Evolutionary conservation across 305 asterid genomes (phyloP), one percentile per base, ranked within the genome.

Genomic region (Fraxinus platypoda): DNA sequence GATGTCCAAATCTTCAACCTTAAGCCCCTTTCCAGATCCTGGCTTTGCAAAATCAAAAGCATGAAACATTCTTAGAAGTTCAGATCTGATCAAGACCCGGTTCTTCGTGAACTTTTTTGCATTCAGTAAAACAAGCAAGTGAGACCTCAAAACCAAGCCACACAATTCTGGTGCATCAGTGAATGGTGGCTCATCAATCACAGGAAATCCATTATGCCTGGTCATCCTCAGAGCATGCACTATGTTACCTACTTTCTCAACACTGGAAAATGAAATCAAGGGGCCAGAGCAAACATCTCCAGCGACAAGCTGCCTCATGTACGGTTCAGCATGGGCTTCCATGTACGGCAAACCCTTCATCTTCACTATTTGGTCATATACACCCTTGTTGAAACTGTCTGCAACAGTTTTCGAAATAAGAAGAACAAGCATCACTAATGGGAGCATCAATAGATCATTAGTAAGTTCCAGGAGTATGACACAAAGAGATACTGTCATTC

Each of bases 241-340:
- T 76, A 95, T 87, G 75, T 90, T 87, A 0, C 95, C 94, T 2
- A 95, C 99, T 87, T 90, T 94, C 86, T 95, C 97, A 6, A 95
- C 92, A 12, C 97, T 93, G 0, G 96, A 83, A 81, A 95, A 91
- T 8, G 92, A 84, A 8, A 94, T 87, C 88, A 95, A 86, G 1
- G 99, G 99, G 4, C 97, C 98, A n/a, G 99, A 90, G 85, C 97
- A 94, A 46, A 95, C 98, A 81, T 94, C 97, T 78, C 94, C 94
- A 0, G 98, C 98, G 3, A 91, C 88, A 86, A 95, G 84, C 21
- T 92, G 91, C 88, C 91, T 90, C 99, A 95, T 95, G 90, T 93
- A 95, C 4, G 98, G 97, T 75, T 94, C 98, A 1, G 98, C 97
- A 80, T 95, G 99, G 35, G 94, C 94, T 85, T 95, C 99, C 94